Conservation (phyloP, 495 filamentous ascomycete genomes). For the Penicillium lividum region DNA sequence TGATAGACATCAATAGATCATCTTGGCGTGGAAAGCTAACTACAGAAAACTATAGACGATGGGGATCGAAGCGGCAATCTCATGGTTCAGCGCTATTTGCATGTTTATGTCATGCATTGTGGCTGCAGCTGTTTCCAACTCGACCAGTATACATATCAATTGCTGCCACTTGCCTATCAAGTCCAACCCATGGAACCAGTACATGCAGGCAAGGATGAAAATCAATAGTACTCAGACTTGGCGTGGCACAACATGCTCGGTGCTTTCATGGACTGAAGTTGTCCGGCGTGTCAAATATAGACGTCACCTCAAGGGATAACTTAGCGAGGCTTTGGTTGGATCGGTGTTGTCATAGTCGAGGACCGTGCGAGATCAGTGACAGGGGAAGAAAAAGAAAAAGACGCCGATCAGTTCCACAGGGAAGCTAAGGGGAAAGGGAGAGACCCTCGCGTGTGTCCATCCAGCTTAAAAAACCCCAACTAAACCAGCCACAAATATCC, state of each 20-base stretch:
- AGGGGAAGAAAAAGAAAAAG: not conserved
- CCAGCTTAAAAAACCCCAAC: not conserved
- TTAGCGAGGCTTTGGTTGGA: not conserved
- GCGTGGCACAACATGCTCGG: not conserved
- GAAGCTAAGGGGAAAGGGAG: not conserved
- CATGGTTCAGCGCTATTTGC: not conserved
- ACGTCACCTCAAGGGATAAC: not conserved
- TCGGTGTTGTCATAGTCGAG: not conserved
- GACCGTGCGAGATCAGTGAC: constrained; percentile 20
- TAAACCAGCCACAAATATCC: constrained; percentile 7
- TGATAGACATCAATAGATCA: too few relatives aligned
- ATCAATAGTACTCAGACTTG: not conserved
- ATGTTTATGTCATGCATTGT: not conserved
- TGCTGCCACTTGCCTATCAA: not conserved
- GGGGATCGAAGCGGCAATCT: not conserved
- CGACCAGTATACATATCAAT: not conserved
- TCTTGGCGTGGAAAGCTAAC: not conserved
- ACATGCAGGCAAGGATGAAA: not conserved
- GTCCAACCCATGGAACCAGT: not conserved
- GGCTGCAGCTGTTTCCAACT: not conserved
- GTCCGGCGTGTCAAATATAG: not conserved
- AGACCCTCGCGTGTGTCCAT: constrained; percentile 11
- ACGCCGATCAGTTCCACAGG: not conserved
- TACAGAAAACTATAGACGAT: not conserved
- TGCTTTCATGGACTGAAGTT: not conserved